These are phyloP conservation scores for Podaxis pistillaris DNA, from an alignment of 768 basidiomycete species.

Conservation along the genomic window DNA sequence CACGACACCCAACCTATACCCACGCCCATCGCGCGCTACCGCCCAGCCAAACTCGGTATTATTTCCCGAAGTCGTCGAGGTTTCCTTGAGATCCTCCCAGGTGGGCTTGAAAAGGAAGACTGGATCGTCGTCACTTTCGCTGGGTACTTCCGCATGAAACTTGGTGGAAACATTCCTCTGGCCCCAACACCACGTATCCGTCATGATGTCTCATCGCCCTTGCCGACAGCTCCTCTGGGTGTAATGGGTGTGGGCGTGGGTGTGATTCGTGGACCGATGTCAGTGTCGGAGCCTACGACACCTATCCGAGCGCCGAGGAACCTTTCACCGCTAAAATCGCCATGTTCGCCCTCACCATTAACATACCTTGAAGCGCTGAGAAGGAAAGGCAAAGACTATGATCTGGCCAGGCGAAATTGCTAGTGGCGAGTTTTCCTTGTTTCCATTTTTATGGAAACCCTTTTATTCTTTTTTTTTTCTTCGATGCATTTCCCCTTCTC, in stretches of 20 bases:
- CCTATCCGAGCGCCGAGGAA: not conserved
- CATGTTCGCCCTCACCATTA: not conserved
- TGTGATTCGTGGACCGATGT: not conserved
- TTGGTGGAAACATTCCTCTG: not conserved
- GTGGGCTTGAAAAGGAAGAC: constrained; percentile 29
- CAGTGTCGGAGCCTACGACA: not conserved
- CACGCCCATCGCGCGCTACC: constrained; percentile 31
- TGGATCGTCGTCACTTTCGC: constrained; percentile 32
- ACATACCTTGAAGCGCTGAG: not conserved
- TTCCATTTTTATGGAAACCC: not conserved
- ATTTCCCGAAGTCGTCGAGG: constrained; percentile 34
- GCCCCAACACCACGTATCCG: not conserved
- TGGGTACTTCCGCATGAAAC: constrained; percentile 17
- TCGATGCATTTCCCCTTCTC: not conserved
- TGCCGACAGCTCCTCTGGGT: not conserved
- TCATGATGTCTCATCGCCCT: not conserved
- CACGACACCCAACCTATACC: constrained; percentile 24
- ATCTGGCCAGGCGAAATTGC: not conserved
- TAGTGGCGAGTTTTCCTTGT: not conserved
- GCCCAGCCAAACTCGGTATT: constrained; percentile 35
- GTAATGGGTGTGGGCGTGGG: not conserved
- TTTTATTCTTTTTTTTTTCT: not conserved
- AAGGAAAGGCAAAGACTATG: not conserved
- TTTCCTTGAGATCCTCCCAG: constrained; percentile 33
- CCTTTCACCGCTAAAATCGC: not conserved